Evolutionary conservation across 768 basidiomycete species (phyloP).

Genomic region (Boletus sensibilis): DNA sequence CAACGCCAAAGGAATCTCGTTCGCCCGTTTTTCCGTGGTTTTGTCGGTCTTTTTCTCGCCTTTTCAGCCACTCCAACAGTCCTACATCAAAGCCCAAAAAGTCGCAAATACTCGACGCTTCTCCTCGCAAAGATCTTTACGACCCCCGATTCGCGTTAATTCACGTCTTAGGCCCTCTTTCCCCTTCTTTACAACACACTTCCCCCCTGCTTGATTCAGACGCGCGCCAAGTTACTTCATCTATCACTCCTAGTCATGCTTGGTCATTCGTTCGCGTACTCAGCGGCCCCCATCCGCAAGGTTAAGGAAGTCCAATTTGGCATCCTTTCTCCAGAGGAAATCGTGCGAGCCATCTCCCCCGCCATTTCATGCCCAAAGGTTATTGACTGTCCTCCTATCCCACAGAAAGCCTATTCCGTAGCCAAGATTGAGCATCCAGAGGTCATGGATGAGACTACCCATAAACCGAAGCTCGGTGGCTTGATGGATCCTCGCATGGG

Average conservation of each 20-base stretch:
- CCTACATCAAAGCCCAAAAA: conserved; percentile 20
- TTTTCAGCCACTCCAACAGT: conserved; percentile 3
- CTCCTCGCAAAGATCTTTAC: conserved; percentile 1
- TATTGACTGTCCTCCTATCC: conserved; percentile 17
- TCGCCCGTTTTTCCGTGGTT: conserved; percentile 10
- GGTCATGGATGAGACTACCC: conserved; percentile 93
- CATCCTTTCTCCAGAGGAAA: conserved; percentile 98
- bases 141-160: conserved; percentile 27
- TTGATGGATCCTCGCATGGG: conserved; percentile 99
- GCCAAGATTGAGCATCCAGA: conserved; percentile 99
- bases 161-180: conserved; percentile 17
- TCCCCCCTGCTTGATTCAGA: conserved; percentile 1
- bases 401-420: conserved; percentile 96
- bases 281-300: conserved; percentile 91
- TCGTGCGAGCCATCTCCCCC: conserved; percentile 47
- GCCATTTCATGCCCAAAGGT: background rate
- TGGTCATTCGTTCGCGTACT: conserved; percentile 88
- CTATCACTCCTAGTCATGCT: conserved; percentile 51
- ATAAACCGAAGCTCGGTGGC: conserved; percentile 88
- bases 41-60: conserved; percentile 19
- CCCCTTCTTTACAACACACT: background rate
- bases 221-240: conserved; percentile 15
- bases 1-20: background rate
- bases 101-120: conserved; percentile 15
- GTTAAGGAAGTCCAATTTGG: conserved; percentile 99